These are phyloP conservation scores for Geosiphon pyriformis DNA, from an alignment of 192 early-diverging fungal species.

Conservation along the genomic window DNA sequence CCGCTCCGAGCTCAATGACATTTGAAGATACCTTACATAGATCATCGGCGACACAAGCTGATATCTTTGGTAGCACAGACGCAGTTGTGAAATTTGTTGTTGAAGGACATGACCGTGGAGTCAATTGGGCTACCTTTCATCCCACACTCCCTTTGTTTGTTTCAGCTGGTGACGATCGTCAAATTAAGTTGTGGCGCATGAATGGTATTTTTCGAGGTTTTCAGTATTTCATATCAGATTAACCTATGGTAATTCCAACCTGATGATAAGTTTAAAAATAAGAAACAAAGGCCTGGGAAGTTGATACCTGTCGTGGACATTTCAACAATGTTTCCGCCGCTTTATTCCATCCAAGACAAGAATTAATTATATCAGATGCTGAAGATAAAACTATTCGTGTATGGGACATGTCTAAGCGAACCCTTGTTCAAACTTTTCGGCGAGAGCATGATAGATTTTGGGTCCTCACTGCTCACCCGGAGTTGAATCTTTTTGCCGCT, in stretches of 20 bases:
- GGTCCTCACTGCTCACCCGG: constrained; percentile 93
- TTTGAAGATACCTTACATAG: constrained; percentile 49
- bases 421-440: constrained; percentile 91
- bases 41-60: constrained; percentile 64
- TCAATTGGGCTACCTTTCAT: constrained; percentile 98
- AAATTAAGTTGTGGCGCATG: constrained; percentile 98
- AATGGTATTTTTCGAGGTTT: constrained; percentile 57
- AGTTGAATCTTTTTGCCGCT: constrained; percentile 97
- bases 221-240: no score
- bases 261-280: constrained; percentile 14
- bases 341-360: constrained; percentile 94
- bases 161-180: constrained; percentile 94
- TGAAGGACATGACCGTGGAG: constrained; percentile 94
- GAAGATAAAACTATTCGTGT: constrained; percentile 98
- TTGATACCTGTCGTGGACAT: constrained; percentile 98
- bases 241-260: no score
- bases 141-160: constrained; percentile 94
- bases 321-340: constrained; percentile 95
- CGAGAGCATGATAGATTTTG: constrained; percentile 96
- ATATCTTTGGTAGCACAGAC: constrained; percentile 95
- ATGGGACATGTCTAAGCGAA: constrained; percentile 97
- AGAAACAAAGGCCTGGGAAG: constrained; percentile 98
- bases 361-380: constrained; percentile 87
- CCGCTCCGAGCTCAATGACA: constrained; percentile 52
- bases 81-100: constrained; percentile 97